Evolutionary conservation across 2,329 filamentous ascomycete species (phyloP), one percentile per base, ranked within the genome.

Genomic region (Tolypocladium cylindrosporum): DNA sequence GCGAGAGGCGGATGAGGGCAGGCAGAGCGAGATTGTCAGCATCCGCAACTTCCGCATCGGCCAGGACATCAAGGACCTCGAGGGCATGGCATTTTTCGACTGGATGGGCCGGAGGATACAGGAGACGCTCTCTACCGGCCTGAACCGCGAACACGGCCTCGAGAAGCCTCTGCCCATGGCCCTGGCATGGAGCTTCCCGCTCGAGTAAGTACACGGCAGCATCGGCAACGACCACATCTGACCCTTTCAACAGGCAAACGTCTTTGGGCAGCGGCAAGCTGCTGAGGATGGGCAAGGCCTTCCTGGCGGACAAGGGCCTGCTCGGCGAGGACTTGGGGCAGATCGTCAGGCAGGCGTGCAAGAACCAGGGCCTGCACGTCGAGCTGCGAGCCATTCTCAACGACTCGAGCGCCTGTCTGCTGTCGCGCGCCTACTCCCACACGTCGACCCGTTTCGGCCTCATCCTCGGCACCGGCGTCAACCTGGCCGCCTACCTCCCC

Each of bases 151-250:
- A 27, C 68, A 72, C 58, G 68, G 63, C 50, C 66, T 69, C 6
- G 72, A 74, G 31, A 69, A 73, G 2, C 76, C 79, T 36, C 71
- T 88, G 55, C 79, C 79, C 10, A 75, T 87, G 72, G 84, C 84
- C 1, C 69, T 88, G 60, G 82, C 85, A 7, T 88, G 85, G 84
- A 88, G 85, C 59, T 89, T 89, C 64, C 85, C 85, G 34, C 83
- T 88, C 51, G 82, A 88, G 84, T 87, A 75, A 67, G 82, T 75
- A 37, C 36, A 51, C 34, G 11, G 16, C 48, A 14, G 19, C 48
- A 21, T 37, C 45, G 34, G 9, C 27, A 21, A 3, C 11, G 1
- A 21, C 10, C 27, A n/a, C 7, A 53, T 41, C 58, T 62, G n/a
- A 61, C 58, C 21, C 39, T 36, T 56, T 24, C 3, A 31, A 42